phyloP scores from a whole-genome alignment of 1,284 basidiomycete species.

The Ceratobasidium sp. region DNA sequence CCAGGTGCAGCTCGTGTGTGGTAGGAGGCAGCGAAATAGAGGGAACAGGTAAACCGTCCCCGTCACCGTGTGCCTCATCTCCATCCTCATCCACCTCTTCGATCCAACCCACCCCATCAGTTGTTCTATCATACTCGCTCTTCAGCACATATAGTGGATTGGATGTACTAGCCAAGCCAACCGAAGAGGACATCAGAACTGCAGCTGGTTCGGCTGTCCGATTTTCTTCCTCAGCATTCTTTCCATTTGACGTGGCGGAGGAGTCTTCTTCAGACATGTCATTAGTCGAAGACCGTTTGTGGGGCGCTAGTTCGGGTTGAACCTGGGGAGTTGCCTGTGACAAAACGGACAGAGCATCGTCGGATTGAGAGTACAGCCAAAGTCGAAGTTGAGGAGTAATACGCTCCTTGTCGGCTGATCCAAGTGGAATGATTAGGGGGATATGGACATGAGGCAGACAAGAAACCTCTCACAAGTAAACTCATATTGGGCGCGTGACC shows the following conservation, averaged over 20 bases:
- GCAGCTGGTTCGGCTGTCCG: background rate
- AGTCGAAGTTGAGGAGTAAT: conserved; percentile 71
- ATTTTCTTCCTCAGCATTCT: background rate
- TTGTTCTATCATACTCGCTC: conserved; percentile 24
- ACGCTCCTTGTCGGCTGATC: conserved; percentile 58
- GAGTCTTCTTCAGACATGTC: background rate
- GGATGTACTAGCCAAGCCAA: conserved; percentile 3
- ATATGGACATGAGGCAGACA: conserved; percentile 57
- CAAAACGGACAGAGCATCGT: background rate
- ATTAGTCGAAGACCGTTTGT: background rate
- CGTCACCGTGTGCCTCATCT: background rate
- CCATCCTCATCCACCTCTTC: background rate
- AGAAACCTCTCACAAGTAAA: conserved; percentile 20
- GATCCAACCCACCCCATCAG: background rate
- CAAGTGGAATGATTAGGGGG: conserved; percentile 29
- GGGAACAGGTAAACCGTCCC: background rate
- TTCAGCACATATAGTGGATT: conserved; percentile 31
- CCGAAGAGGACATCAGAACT: conserved; percentile 24
- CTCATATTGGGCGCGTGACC: conserved; percentile 36
- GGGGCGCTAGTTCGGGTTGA: background rate
- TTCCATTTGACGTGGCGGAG: conserved; percentile 3
- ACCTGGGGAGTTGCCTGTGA: background rate
- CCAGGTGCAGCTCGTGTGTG: background rate
- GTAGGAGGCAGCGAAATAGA: background rate
- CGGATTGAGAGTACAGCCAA: conserved; percentile 55